Evolutionary conservation across 2,329 filamentous ascomycete species (phyloP), one percentile per base, ranked within the genome.

Genomic region (Fusarium continuum): DNA sequence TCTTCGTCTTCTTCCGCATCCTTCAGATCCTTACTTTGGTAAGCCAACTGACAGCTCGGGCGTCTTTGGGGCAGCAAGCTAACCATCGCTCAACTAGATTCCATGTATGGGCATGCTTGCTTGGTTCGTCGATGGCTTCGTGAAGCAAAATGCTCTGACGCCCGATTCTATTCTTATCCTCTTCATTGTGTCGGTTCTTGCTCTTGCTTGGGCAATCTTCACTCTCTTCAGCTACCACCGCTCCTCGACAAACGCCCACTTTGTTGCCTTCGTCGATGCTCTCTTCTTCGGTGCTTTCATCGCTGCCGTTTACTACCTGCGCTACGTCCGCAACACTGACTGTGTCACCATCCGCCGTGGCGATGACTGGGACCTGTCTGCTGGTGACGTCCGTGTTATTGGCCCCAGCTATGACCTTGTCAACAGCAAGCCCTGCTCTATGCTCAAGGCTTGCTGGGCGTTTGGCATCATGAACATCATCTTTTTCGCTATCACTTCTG

Each of bases 361-460:
- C 46, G 77, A 79, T 41, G 71, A 77, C 19, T 87, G 87, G 75
- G 83, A 83, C 68, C 73, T 85, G 48, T 81, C 82, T 43, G 80
- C 93, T 36, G 89, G 89, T 11, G 79, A 84, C 11, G 85, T 91
- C 25, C 80, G 77, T 63, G 85, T 85, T 36, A 79, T 77, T 25
- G 75, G 84, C 29, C 81, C 81, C 41, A 78, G 77, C 46, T 82
- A 86, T 55, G 76, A 82, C 35, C 72, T 88, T 34, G 76, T 83
- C 48, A 76, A 88, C 31, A 83, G 91, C 76, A 94, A 94, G 82
- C 86, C 87, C 6, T 98, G 94, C 78, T 86, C 90, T 44, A 95
- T 97, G 92, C 86, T 97, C 72, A 98, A 97, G 85, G 90, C 93
- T 1, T 85, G 83, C 67, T 98, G 92, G 78, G 94, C 92, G 4